phyloP scores from a whole-genome alignment of 2,329 filamentous ascomycete genomes.

The Pestalotiopsis sp. region DNA sequence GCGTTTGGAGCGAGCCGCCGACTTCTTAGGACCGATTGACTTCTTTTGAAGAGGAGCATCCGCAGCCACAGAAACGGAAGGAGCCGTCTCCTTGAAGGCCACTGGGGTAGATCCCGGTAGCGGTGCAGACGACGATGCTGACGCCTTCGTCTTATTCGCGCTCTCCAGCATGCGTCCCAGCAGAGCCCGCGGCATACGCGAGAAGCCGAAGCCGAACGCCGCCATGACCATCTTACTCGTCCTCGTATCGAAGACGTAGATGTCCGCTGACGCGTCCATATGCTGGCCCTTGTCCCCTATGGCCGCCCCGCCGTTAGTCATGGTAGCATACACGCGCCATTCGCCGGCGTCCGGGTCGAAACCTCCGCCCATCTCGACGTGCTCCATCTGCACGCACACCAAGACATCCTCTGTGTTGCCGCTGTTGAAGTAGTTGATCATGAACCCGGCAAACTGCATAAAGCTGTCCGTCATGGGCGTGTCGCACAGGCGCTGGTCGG shows the following conservation, averaged over 20 bases:
- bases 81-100: background rate
- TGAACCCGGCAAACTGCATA: conserved; percentile 21
- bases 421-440: conserved; percentile 20
- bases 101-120: background rate
- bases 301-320: conserved; percentile 16
- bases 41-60: conserved; percentile 1
- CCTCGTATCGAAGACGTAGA: conserved; percentile 19
- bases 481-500: conserved; percentile 17
- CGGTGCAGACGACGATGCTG: too few species aligned
- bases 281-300: background rate
- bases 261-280: conserved; percentile 12
- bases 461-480: conserved; percentile 20
- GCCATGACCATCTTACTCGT: conserved; percentile 21
- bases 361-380: conserved; percentile 21
- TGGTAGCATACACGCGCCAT: conserved; percentile 18
- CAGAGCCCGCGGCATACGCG: conserved; percentile 12
- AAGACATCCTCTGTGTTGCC: conserved; percentile 20
- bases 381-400: conserved; percentile 23
- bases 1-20: too few species aligned
- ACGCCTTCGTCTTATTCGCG: conserved; percentile 11
- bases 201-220: conserved; percentile 16
- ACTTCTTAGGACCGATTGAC: too few species aligned
- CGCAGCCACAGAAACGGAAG: background rate
- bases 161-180: conserved; percentile 15
- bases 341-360: conserved; percentile 20